A percentile compares a stretch with the other conserved stretches of the same genome.
These are phyloP conservation scores for Populus euphratica DNA, from an alignment of 345 rosid genomes.

Conservation along the genomic window DNA sequence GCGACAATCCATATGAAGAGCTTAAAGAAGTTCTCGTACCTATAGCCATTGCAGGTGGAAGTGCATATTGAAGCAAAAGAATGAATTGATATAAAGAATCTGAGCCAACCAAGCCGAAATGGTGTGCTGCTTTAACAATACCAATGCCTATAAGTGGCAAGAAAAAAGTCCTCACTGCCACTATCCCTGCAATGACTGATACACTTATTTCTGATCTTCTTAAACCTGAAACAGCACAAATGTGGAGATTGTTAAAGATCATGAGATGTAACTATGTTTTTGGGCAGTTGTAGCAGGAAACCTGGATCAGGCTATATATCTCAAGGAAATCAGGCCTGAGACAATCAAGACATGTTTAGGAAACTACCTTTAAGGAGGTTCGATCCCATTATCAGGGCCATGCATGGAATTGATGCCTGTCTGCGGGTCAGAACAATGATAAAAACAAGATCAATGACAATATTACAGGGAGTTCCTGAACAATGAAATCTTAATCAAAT, in stretches of 20 bases:
- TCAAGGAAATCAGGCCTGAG: neutral
- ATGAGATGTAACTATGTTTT: neutral
- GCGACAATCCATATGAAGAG: too few species aligned
- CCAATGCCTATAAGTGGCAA: constrained; percentile 31
- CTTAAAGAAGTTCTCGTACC: constrained; percentile 19
- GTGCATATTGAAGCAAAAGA: constrained; percentile 52
- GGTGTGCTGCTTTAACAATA: neutral
- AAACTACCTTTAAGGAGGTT: constrained; percentile 33
- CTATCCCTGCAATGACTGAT: constrained; percentile 33
- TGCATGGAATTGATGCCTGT: constrained; percentile 33
- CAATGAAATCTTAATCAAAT: neutral
- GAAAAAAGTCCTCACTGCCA: constrained; percentile 30
- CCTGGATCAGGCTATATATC: neutral
- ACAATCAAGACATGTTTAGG: neutral
- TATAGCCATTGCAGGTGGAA: constrained; percentile 51
- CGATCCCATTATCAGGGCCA: constrained; percentile 32
- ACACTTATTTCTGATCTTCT: constrained; percentile 30
- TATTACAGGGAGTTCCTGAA: too few species aligned
- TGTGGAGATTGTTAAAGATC: neutral
- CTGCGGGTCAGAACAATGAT: constrained; percentile 6
- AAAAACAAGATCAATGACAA: neutral
- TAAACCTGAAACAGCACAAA: constrained; percentile 32
- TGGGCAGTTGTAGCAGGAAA: neutral
- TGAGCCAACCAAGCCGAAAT: neutral
- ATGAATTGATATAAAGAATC: constrained; percentile 45